phyloP scores from a whole-genome alignment of 169 alveolate species.

The Plasmodium fragile region DNA sequence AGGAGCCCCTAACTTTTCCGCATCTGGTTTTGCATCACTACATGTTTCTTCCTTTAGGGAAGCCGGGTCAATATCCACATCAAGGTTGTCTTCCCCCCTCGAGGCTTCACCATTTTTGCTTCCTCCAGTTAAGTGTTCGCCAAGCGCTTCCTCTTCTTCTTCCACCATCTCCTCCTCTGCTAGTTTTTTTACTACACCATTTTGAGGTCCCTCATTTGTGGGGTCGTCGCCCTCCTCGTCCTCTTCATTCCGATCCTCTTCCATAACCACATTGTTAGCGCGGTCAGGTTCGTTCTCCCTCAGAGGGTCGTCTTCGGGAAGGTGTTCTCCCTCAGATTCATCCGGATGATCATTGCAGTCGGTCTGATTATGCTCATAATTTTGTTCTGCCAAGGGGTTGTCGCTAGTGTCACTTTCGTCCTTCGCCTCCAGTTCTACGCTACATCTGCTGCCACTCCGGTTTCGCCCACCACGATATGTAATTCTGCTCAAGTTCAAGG shows the following conservation, averaged over 20 bases:
- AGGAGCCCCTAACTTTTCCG: not conserved
- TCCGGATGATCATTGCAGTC: not conserved
- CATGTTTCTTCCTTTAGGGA: not conserved
- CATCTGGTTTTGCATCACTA: not conserved
- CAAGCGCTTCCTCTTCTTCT: not conserved
- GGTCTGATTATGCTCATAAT: not conserved
- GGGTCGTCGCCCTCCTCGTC: not conserved
- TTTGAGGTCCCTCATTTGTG: not conserved
- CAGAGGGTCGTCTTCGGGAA: not conserved
- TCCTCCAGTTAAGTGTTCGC: not conserved
- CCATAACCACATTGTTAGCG: not conserved
- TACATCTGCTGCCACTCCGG: not conserved
- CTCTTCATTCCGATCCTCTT: not conserved
- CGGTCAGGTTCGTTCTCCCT: not conserved
- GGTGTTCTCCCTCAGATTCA: not conserved
- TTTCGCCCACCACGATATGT: not conserved
- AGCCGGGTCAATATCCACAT: not conserved
- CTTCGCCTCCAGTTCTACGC: not conserved
- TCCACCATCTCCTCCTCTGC: not conserved
- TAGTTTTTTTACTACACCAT: not conserved
- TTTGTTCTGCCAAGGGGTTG: not conserved
- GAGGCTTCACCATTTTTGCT: not conserved
- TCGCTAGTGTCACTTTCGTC: not conserved
- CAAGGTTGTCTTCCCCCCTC: not conserved
- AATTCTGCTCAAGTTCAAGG: conserved; percentile 33